Evolutionary conservation across 2,329 filamentous ascomycete genomes (phyloP), one percentile per base, ranked within the genome.

Genomic region (Aureobasidium sp.): DNA sequence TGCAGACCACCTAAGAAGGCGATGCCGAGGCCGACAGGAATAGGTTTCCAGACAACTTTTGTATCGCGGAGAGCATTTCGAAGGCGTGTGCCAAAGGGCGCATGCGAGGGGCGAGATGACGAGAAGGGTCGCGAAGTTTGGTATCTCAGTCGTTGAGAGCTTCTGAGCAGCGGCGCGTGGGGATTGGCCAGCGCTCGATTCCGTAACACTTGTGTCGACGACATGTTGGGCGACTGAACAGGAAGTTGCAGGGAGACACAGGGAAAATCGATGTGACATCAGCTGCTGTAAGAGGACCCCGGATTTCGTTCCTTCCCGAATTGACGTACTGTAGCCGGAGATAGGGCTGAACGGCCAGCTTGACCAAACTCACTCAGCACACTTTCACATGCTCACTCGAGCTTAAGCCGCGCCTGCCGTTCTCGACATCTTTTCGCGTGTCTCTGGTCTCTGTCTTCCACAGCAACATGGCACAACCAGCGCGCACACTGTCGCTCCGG

Each of bases 11-110:
- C 92, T 9, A 97, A 80, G 69, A 96, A 91, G 62, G 84, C 90
- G 69, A 96, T 86, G 63, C 92, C 92, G 27, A 96, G 80, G 29
- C 88, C 90, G 61, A 96, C 84, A 27, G 92, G 92, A 67, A 97
- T 96, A 49, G 89, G 90, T 74, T 91, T 90, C 92, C 92, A 97
- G 78, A 89, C 85, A 64, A 94, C 81, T 73, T 83, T 86, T 39
- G 86, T 89, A 42, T 81, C 79, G 42, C 79, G 77, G 66, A 86
- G 79, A 39, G 86, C 85, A 58, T 79, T 79, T 42, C 82, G 77
- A 55, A 87, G 73, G 65, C 84, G 76, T 41, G 81, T 79, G 61
- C 79, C 70, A 68, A 86, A 86, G n/a, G 81, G 81, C 34, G 63
- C 81, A 77, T 66, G 78, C 77, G 30, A 70, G 68, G 47, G 51